Evolutionary conservation across 371 early-diverging fungal genomes (phyloP), one percentile per base, ranked within the genome.

Genomic region (Haplosporangium sp.): DNA sequence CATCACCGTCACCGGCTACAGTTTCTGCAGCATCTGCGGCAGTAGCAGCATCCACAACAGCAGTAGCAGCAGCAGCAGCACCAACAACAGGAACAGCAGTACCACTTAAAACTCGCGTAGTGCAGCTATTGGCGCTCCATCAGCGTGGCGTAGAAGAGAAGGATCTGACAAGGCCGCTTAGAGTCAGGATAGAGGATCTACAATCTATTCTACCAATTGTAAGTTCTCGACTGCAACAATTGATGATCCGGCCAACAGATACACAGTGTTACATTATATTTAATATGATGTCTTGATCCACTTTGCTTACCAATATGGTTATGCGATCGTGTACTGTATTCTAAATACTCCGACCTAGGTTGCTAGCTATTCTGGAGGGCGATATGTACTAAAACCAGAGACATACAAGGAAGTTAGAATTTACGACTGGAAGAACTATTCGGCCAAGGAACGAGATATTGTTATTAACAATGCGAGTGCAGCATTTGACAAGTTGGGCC

Each of bases 371-470:
- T 70, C 56, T 27, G 72, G 74, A 48, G 77, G 77, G 10, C 73
- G 76, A 34, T 90, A 87, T 86, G 55, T 83, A 15, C 74, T 91
- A 52, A 79, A 68, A 63, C 83, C 85, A 6, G 87, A 87, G 60
- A 75, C 87, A 7, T 91, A 85, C 70, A 82, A 71, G 47, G 85
- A 86, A 45, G 85, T 91, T 38, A 76, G 85, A 57, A 84, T 90
- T 11, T 85, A 84, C 57, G 83, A 85, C 50, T 91, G 91, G 91
- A 82, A 75, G n/a, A 78, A 65, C 37, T 90, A 89, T 64, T 84
- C 77, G 34, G 82, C 78, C 39, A 83, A 82, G 65, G 85, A 85
- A 55, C 71, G 86, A 13, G 83, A 82, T 37, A 61, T 69, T 53
- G 91, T 86, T 1, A 65, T 78, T 11, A 74, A 71, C 37, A 88